Evolutionary conservation across 2,329 filamentous ascomycete genomes (phyloP).

Genomic region (Dactylella cylindrospora): DNA sequence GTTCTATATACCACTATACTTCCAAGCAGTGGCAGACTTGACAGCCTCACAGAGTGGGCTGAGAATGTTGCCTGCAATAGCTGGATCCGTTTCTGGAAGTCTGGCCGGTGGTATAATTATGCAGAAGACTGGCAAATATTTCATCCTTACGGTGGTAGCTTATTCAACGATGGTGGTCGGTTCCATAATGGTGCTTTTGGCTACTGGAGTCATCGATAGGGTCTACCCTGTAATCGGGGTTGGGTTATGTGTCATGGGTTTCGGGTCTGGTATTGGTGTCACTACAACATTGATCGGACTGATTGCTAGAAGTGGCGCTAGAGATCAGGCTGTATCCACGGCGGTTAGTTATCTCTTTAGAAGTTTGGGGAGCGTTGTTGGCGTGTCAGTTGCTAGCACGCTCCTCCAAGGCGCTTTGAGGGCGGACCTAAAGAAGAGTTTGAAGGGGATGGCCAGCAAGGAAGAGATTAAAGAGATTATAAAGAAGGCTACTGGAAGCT

Average conservation of each 20-base stretch:
- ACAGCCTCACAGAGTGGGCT: constrained; percentile 66
- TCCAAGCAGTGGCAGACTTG: constrained; percentile 69
- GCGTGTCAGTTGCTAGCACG: constrained; percentile 70
- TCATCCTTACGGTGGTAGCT: constrained; percentile 64
- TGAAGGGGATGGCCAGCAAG: constrained; percentile 44
- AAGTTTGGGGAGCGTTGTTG: constrained; percentile 66
- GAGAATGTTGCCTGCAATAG: constrained; percentile 67
- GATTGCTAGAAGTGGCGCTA: constrained; percentile 66
- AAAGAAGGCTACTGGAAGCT: constrained; percentile 66
- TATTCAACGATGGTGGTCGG: constrained; percentile 61
- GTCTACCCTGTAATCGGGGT: constrained; percentile 55
- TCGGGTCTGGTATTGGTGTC: constrained; percentile 63
- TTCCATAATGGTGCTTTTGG: constrained; percentile 59
- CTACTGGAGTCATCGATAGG: constrained; percentile 48
- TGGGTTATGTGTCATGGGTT: constrained; percentile 60
- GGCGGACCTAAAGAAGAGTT: constrained; percentile 55
- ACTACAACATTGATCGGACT: constrained; percentile 72
- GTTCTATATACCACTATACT: constrained; percentile 77
- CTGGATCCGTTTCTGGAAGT: constrained; percentile 65
- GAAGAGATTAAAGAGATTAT: constrained; percentile 62
- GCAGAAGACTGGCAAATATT: constrained; percentile 70
- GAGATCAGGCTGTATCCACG: constrained; percentile 73
- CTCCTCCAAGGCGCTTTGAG: constrained; percentile 70
- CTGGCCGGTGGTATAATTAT: constrained; percentile 67
- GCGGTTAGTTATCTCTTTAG: constrained; percentile 81